Evolutionary conservation across 2,329 filamentous ascomycete species (phyloP), one percentile per base, ranked within the genome.

Genomic region (Torrubiellomyces zombiae): DNA sequence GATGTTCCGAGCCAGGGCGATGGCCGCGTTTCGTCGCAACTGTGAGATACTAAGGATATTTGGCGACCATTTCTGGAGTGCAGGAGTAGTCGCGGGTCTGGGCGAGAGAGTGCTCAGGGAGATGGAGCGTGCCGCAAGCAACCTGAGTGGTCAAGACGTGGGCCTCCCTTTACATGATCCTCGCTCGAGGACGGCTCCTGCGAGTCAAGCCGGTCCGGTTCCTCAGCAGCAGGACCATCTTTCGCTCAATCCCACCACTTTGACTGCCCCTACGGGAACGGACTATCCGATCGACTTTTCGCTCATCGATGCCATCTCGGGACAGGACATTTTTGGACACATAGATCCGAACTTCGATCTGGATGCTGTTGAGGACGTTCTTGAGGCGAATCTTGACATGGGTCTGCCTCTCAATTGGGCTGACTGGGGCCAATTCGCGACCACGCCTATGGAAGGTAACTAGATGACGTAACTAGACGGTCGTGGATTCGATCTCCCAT

Each of bases 41-140:
- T 67, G 65, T 8, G 51, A 58, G 3, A 50, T 67, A 17, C 46
- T 75, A 4, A 53, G 58, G 13, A 49, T 54, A 9, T 56, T 69
- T 27, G 58, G 60, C n/a, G 55, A 61, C 20, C 57, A 60, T n/a
- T 75, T 67, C 40, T 67, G 61, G 51, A 66, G 60, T 36, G 58
- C 65, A 2, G 55, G 55, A 10, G 58, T 68, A 3, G 64, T 68
- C 14, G 61, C 61, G 0, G 54, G 56, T 0, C 51, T 71, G 11
- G 65, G 66, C 2, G 61, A 67, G 30, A 49, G 63, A 7, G 63
- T 70, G 0, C 38, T 68, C 19, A 52, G 51, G 23, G 63, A 69
- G 36, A 65, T 71, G 58, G 61, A 64, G 35, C 56, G 63, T 21
- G 59, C 63, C 1, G 60, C 59, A 1, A 58, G 50, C 4, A 56